These are phyloP conservation scores for Coccomyxa sp. DNA, from an alignment of 139 green algal genomes.

Conservation along the genomic window DNA sequence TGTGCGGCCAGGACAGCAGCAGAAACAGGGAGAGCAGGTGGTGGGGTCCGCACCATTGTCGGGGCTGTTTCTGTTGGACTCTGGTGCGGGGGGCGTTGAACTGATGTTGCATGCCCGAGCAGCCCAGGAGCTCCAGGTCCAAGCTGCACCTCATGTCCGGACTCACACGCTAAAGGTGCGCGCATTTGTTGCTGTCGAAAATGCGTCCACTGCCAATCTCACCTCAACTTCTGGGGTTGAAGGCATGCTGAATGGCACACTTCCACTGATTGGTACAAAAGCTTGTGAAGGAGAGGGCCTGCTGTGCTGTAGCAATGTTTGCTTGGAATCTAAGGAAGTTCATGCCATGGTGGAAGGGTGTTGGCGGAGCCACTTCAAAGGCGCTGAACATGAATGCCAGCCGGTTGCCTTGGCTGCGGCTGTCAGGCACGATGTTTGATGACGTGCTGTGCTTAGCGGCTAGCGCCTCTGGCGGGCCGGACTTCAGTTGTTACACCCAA, in stretches of 20 bases:
- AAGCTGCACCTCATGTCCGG: constrained; percentile 21
- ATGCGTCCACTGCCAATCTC: too few species aligned
- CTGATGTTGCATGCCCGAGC: constrained; percentile 41
- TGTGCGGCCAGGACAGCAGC: background rate
- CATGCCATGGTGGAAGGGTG: background rate
- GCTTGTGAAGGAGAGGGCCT: too few species aligned
- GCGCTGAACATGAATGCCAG: background rate
- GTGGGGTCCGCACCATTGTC: background rate
- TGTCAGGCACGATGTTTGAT: background rate
- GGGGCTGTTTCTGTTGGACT: constrained; percentile 38
- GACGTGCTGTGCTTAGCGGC: background rate
- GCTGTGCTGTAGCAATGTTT: too few species aligned
- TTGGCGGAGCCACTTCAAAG: background rate
- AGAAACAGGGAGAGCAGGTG: background rate
- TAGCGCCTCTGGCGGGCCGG: background rate
- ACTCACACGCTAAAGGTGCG: background rate
- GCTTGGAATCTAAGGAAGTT: too few species aligned
- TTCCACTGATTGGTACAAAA: too few species aligned
- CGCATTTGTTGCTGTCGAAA: too few species aligned
- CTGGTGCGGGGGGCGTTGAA: constrained; percentile 29
- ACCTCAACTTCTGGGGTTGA: too few species aligned
- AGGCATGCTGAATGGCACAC: too few species aligned
- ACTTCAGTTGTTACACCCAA: background rate
- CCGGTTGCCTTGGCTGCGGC: background rate
- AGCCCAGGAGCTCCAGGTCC: constrained; percentile 18